Evolutionary conservation across 2,329 filamentous ascomycete species (phyloP), one percentile per base, ranked within the genome.

Genomic region (Penicillium sp.): DNA sequence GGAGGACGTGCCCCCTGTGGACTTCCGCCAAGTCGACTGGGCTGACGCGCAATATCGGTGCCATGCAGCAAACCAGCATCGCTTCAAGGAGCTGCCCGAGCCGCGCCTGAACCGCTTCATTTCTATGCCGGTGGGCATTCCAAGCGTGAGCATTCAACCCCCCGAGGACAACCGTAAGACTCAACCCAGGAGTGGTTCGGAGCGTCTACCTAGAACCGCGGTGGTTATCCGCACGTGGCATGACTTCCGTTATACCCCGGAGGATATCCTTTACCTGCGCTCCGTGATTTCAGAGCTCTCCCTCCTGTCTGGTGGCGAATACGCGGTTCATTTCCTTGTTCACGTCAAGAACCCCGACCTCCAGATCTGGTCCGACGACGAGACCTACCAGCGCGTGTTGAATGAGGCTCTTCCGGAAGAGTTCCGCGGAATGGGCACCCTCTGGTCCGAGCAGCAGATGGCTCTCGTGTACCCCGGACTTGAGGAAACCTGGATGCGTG

Each of bases 361-460:
- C 37, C 87, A 86, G 39, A 89, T 95, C 58, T 95, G 87, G 87
- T 82, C 88, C 0, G 88, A 93, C 61, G 81, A 87, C 15, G 78
- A 80, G 28, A 86, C 83, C 0, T 88, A 89, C 50, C 80, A 89
- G 58, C 77, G 80, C 13, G 81, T 92, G 77, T 43, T 96, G 85
- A 74, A 76, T 79, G 65, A 78, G 77, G 64, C 86, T 78, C 49
- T 86, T 87, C 66, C 93, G 0, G 78, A 83, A 56, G 93, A 98
- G 65, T 96, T 98, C 72, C 86, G 81, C 58, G 88, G 88, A 41
- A 84, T 98, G 65, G 88, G 88, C 18, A 95, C 88, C 0, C 78
- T 97, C 6, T 98, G 93, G 93, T 93, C 89, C 0, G 90, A 95
- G 69, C 86, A 87, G 23, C 90, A 96, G 70, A 96, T 97, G 90